These are phyloP conservation scores for Epichloe amarillans DNA, from an alignment of 2,329 filamentous ascomycete species.

Conservation along the genomic window DNA sequence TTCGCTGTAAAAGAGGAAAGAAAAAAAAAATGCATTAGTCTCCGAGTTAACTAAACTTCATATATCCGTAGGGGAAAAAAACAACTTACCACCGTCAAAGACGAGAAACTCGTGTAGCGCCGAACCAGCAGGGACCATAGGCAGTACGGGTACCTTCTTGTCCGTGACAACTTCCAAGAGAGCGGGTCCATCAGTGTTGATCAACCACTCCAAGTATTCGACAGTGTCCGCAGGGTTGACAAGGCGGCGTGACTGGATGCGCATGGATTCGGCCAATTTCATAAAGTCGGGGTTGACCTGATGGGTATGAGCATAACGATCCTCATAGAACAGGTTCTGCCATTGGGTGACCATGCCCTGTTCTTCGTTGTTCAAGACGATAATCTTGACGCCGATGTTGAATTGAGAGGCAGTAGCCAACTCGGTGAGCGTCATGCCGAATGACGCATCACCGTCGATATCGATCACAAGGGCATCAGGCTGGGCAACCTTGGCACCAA, in stretches of 20 bases:
- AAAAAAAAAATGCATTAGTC: conserved; percentile 20
- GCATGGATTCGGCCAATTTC: conserved; percentile 86
- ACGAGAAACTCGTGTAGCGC: conserved; percentile 80
- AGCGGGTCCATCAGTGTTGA: conserved; percentile 80
- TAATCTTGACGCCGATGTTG: conserved; percentile 89
- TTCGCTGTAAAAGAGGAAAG: conserved; percentile 33
- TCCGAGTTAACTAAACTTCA: background rate
- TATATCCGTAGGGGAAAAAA: background rate
- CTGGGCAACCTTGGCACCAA: conserved; percentile 71
- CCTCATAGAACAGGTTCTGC: conserved; percentile 96
- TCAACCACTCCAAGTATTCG: conserved; percentile 74
- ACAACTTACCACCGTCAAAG: conserved; percentile 20
- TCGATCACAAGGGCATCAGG: conserved; percentile 77
- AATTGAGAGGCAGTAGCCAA: conserved; percentile 87
- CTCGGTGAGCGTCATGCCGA: conserved; percentile 96
- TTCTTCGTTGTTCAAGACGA: conserved; percentile 91
- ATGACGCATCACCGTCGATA: conserved; percentile 95
- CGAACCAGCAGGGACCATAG: conserved; percentile 85
- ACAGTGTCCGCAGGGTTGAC: conserved; percentile 64
- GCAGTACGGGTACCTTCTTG: conserved; percentile 85
- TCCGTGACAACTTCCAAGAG: conserved; percentile 87
- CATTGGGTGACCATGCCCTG: conserved; percentile 98
- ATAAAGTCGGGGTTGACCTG: conserved; percentile 93
- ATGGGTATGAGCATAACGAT: conserved; percentile 84
- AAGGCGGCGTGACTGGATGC: conserved; percentile 60